A percentile compares a stretch with the other conserved stretches of the same genome.
These are phyloP conservation scores for Epichloe festucae DNA, from an alignment of 2,329 filamentous ascomycete species.

Conservation along the genomic window DNA sequence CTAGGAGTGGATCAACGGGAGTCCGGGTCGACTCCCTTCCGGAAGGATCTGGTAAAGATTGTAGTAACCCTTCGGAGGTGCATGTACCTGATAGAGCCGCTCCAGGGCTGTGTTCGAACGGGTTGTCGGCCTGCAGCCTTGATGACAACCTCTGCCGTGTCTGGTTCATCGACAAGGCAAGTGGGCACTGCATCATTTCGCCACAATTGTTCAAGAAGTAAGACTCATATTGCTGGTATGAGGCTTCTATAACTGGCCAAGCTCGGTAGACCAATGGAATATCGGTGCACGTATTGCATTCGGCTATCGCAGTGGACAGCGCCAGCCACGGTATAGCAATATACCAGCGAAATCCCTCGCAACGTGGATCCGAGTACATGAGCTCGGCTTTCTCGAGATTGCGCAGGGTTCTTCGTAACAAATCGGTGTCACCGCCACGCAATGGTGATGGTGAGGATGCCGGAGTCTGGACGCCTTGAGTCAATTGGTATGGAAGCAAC, in stretches of 20 bases:
- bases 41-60: not conserved
- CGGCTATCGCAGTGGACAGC: constrained; percentile 6
- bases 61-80: not conserved
- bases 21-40: not conserved
- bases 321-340: constrained; percentile 6
- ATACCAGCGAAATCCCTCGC: constrained; percentile 7
- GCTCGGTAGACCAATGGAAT: constrained; percentile 1
- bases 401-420: constrained; percentile 1
- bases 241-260: constrained; percentile 7
- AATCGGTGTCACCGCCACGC: not conserved
- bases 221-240: constrained; percentile 4
- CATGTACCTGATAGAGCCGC: not conserved
- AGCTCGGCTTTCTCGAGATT: constrained; percentile 4
- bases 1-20: not conserved
- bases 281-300: constrained; percentile 7
- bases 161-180: not conserved
- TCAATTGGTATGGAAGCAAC: not conserved
- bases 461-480: not conserved
- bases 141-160: not conserved
- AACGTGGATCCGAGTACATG: constrained; percentile 7
- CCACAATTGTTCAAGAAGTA: not conserved
- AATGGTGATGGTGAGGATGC: not conserved
- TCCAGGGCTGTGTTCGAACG: not conserved
- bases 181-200: not conserved
- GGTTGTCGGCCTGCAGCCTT: not conserved